phyloP scores from a whole-genome alignment of 164 flowering plant genomes.

The Platanus orientalis region DNA sequence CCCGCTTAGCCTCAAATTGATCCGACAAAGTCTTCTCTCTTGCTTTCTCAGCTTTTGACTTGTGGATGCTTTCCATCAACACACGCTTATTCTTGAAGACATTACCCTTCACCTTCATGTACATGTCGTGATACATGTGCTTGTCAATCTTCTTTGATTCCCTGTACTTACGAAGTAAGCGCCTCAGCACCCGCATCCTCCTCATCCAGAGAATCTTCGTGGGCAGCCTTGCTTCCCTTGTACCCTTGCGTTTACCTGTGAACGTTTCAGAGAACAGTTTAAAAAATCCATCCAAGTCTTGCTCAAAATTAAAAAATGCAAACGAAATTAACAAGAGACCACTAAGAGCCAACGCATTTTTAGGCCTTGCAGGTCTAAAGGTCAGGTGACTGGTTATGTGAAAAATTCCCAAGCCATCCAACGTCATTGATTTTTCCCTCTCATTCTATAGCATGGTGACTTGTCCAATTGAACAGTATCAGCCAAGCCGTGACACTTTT shows the following conservation, averaged over 20 bases:
- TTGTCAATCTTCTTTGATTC: slow-evolving; percentile 52
- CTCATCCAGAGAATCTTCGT: slow-evolving; percentile 44
- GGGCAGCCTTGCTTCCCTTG: slow-evolving; percentile 41
- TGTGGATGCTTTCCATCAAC: slow-evolving; percentile 50
- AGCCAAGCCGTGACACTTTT: too few species aligned
- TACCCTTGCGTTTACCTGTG: slow-evolving; percentile 41
- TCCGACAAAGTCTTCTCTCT: slow-evolving; percentile 48
- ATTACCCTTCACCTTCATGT: slow-evolving; percentile 54
- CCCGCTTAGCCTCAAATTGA: slow-evolving; percentile 47
- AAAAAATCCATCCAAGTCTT: not conserved
- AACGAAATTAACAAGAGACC: too few species aligned
- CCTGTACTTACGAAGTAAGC: slow-evolving; percentile 43
- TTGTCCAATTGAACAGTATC: too few species aligned
- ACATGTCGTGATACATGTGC: slow-evolving; percentile 51
- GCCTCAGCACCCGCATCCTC: slow-evolving; percentile 41
- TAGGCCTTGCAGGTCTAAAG: too few species aligned
- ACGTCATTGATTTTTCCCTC: too few species aligned
- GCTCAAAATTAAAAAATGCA: not conserved
- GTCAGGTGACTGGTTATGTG: too few species aligned
- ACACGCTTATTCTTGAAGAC: slow-evolving; percentile 56
- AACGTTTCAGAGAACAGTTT: slow-evolving; percentile 1
- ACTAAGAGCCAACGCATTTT: too few species aligned
- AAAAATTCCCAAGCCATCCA: too few species aligned
- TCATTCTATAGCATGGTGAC: too few species aligned
- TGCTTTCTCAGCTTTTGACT: slow-evolving; percentile 48